A percentile compares a stretch with the other conserved stretches of the same genome.
Evolutionary conservation across 371 early-diverging fungal genomes (phyloP).

Genomic region (Apophysomyces sp.): DNA sequence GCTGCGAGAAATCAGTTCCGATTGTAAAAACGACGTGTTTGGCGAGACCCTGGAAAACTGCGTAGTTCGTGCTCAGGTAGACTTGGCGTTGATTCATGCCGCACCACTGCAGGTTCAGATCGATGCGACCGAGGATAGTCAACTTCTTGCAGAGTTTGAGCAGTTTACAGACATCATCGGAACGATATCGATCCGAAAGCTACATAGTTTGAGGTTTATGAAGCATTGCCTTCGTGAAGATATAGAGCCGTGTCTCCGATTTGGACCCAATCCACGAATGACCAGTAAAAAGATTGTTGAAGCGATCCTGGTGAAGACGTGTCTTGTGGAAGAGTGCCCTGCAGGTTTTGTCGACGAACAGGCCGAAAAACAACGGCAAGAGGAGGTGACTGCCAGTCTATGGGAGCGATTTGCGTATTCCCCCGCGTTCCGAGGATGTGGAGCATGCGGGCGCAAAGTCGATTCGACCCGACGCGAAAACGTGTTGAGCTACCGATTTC

Average conservation of each 20-base stretch:
- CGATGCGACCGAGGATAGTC: conserved; percentile 18
- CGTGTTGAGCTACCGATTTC: conserved; percentile 73
- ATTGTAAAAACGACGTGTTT: not conserved
- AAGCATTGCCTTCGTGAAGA: conserved; percentile 72
- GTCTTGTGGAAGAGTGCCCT: conserved; percentile 67
- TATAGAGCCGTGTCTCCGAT: conserved; percentile 82
- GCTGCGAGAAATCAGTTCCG: not conserved
- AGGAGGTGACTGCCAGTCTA: conserved; percentile 26
- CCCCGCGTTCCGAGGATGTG: conserved; percentile 36
- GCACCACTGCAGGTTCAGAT: not conserved
- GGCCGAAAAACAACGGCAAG: conserved; percentile 19
- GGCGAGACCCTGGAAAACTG: not conserved
- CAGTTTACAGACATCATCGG: conserved; percentile 13
- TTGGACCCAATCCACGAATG: conserved; percentile 83
- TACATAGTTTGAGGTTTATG: conserved; percentile 74
- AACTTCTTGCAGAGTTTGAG: conserved; percentile 16
- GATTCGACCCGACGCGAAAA: conserved; percentile 16
- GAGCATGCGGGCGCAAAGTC: conserved; percentile 38
- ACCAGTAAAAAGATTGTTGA: conserved; percentile 78
- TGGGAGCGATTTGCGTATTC: conserved; percentile 56
- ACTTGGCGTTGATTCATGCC: conserved; percentile 3
- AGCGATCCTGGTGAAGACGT: conserved; percentile 77
- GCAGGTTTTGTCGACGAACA: conserved; percentile 31
- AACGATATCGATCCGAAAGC: conserved; percentile 56
- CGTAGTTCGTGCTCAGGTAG: conserved; percentile 18